phyloP scores from a whole-genome alignment of 2,329 filamentous ascomycete species.

The Fusarium sp. region DNA sequence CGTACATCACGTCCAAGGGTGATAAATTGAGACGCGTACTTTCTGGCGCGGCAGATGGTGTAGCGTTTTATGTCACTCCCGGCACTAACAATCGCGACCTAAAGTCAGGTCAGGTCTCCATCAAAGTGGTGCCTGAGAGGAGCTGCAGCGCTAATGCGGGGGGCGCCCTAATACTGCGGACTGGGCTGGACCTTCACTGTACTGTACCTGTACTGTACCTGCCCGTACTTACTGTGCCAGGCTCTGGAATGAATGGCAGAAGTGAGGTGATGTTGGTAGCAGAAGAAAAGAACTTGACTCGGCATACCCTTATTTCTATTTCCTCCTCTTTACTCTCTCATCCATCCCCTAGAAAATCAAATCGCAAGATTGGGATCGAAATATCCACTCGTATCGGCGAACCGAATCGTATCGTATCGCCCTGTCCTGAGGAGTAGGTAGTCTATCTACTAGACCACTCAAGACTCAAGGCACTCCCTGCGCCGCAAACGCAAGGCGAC shows the following conservation, averaged over 20 bases:
- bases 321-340: background rate
- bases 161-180: slow-evolving; percentile 1
- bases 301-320: slow-evolving; percentile 14
- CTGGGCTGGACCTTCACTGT: background rate
- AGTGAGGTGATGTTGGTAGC: slow-evolving; percentile 23
- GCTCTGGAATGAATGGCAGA: slow-evolving; percentile 32
- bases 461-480: slow-evolving; percentile 3
- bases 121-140: slow-evolving; percentile 8
- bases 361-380: background rate
- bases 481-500: slow-evolving; percentile 1
- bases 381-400: background rate
- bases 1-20: slow-evolving; percentile 10
- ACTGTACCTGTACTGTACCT: background rate
- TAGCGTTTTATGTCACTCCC: slow-evolving; percentile 13
- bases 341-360: background rate
- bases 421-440: background rate
- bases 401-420: background rate
- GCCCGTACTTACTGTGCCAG: slow-evolving; percentile 15
- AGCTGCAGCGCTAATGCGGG: slow-evolving; percentile 41
- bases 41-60: background rate
- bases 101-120: slow-evolving; percentile 30
- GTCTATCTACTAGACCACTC: background rate
- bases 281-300: slow-evolving; percentile 11
- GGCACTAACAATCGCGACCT: slow-evolving; percentile 38
- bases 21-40: slow-evolving; percentile 10